Evolutionary conservation across 345 rosid species (phyloP).

Genomic region (Mallotus nudiflorus): DNA sequence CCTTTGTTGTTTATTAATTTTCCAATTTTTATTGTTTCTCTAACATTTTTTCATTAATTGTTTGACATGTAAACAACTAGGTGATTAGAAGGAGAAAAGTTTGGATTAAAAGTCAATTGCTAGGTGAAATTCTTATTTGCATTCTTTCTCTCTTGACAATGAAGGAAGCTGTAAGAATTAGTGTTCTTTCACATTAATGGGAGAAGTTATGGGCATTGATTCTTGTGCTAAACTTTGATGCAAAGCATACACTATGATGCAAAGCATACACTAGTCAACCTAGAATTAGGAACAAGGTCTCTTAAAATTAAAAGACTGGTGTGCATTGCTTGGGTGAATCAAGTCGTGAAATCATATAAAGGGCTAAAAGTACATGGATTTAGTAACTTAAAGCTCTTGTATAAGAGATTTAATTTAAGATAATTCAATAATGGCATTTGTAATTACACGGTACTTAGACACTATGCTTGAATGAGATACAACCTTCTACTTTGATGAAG

Average conservation of each 20-base stretch:
- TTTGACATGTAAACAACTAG: too few species aligned
- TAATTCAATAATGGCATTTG: too few species aligned
- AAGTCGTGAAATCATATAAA: background rate
- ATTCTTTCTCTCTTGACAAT: background rate
- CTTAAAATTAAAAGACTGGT: background rate
- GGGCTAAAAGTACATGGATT: background rate
- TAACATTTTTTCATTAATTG: too few species aligned
- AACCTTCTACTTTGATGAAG: too few species aligned
- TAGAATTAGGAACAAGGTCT: background rate
- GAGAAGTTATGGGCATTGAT: background rate
- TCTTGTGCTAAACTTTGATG: background rate
- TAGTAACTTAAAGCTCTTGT: too few species aligned
- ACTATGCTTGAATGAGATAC: too few species aligned
- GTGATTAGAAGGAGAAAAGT: background rate
- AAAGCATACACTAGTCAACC: too few species aligned
- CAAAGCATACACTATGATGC: background rate
- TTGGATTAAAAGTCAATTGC: background rate
- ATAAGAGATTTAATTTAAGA: too few species aligned
- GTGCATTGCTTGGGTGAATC: background rate
- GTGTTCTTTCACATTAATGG: background rate
- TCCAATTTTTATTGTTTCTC: background rate
- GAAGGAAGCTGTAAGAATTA: background rate
- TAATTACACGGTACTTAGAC: too few species aligned
- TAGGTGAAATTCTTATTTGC: background rate
- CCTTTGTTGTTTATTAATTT: background rate